phyloP scores from a whole-genome alignment of 2,329 filamentous ascomycete genomes.

The Cladosporium sphaerospermum region DNA sequence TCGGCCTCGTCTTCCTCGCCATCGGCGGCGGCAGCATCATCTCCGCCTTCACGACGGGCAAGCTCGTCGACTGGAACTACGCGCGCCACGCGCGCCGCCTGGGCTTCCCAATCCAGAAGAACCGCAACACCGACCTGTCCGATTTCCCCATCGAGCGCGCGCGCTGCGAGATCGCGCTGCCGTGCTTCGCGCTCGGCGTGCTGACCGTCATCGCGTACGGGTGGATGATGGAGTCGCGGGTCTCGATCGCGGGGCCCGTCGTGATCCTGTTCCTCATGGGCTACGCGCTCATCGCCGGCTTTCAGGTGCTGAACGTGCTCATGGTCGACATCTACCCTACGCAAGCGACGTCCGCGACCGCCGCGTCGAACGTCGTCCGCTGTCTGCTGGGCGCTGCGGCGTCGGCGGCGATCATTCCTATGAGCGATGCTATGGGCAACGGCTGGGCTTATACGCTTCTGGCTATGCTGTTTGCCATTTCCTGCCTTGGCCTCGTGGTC shows the following conservation, averaged over 20 bases:
- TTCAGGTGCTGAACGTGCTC: constrained; percentile 42
- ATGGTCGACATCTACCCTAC: constrained; percentile 41
- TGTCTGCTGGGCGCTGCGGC: constrained; percentile 41
- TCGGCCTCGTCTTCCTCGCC: constrained; percentile 40
- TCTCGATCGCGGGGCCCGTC: constrained; percentile 23
- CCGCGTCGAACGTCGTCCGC: constrained; percentile 39
- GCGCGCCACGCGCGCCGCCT: constrained; percentile 29
- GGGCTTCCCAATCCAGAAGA: constrained; percentile 30
- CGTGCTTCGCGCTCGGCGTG: constrained; percentile 30
- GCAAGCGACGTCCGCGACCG: constrained; percentile 37
- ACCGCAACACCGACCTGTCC: constrained; percentile 32
- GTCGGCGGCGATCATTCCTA: constrained; percentile 34
- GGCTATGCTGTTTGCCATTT: constrained; percentile 21
- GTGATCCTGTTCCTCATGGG: constrained; percentile 26
- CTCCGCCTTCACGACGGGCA: constrained; percentile 34
- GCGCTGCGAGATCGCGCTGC: constrained; percentile 36
- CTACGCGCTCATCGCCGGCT: constrained; percentile 35
- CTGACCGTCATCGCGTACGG: constrained; percentile 35
- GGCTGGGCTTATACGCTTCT: constrained; percentile 40
- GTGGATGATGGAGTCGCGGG: constrained; percentile 34
- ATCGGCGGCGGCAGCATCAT: constrained; percentile 37
- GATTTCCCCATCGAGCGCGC: constrained; percentile 41
- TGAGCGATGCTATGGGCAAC: constrained; percentile 33
- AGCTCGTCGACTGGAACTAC: constrained; percentile 41
- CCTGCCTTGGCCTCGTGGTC: constrained; percentile 15